Evolutionary conservation across 73 alveolate species (phyloP).

Genomic region (Blepharisma stoltei): DNA sequence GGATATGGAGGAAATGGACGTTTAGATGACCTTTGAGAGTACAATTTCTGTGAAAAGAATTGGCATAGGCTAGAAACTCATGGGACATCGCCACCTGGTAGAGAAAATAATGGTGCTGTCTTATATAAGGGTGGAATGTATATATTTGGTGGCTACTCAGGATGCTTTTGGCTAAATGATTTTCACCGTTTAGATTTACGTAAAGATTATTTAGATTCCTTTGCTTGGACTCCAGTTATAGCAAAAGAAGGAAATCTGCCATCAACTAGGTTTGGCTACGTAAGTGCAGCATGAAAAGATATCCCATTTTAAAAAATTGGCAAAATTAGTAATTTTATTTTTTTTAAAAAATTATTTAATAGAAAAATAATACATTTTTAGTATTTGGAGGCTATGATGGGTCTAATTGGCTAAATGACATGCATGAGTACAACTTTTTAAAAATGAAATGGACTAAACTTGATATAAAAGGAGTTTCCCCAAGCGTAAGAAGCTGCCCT

Average conservation of each 20-base stretch:
- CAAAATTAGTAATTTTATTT: too few relatives aligned
- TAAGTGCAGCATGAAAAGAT: slow-evolving; percentile 78
- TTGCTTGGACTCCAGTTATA: slow-evolving; percentile 24
- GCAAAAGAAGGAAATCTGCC: slow-evolving; percentile 21
- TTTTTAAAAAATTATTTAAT: too few relatives aligned
- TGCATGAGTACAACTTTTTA: slow-evolving; percentile 81
- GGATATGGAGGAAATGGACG: slow-evolving; percentile 43
- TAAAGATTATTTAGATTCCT: background rate
- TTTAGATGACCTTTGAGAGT: slow-evolving; percentile 29
- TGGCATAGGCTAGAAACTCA: slow-evolving; percentile 19
- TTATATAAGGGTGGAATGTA: slow-evolving; percentile 88
- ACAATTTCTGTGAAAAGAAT: slow-evolving; percentile 24
- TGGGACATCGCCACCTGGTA: slow-evolving; percentile 46
- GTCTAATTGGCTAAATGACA: slow-evolving; percentile 84
- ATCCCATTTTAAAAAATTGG: too few relatives aligned
- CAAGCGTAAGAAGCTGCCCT: slow-evolving; percentile 77
- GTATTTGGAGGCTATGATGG: slow-evolving; percentile 98
- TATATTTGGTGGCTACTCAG: slow-evolving; percentile 90
- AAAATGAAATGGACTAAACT: slow-evolving; percentile 56
- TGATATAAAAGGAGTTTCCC: slow-evolving; percentile 41
- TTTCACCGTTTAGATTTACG: slow-evolving; percentile 52
- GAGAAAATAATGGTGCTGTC: slow-evolving; percentile 86
- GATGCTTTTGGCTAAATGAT: slow-evolving; percentile 72
- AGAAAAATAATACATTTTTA: too few relatives aligned
- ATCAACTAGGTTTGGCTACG: slow-evolving; percentile 35